Evolutionary conservation across 202 grass and related monocot genomes (phyloP), one percentile per base, ranked within the genome.

Genomic region (Zizania palustris): DNA sequence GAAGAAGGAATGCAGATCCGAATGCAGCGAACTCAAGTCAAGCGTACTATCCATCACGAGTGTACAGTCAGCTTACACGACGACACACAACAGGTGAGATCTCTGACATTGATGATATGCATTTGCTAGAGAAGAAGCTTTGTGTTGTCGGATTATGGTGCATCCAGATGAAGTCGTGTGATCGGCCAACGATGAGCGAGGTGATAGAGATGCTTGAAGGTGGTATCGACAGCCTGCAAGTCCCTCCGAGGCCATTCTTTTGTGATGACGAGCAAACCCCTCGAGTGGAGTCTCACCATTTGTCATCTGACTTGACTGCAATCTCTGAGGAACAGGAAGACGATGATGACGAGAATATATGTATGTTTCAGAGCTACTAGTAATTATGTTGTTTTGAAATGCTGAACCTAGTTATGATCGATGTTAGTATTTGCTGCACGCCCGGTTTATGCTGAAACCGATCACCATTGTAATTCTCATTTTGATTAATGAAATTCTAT

Each of bases 151-250:
- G 83, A 50, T 15, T 85, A 5, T 85, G 83, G 83, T 85, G 83
- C 46, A 85, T 85, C 46, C 75, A 85, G 39, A 74, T 85, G 75
- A 85, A 38, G 21, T 64, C 74, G 0, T 64, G 12, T 40, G 75
- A 79, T 42, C 73, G 73, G 7, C 82, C 82, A 2, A 48, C 65
- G 5, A 84, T 84, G 82, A 46, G 51, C 39, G 21, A 77, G 14
- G 75, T 85, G n/a, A 57, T 85, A 44, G 82, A 85, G 76, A 80
- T 86, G 83, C 70, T 86, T 0, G 84, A 86, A 67, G 42, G 9
- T 68, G 71, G 18, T 15, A 46, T 0, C 1, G 33, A 37, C 3
- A 43, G 20, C 5, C 18, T 86, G 37, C 70, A 65, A 0, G 76
- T 86, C 43, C 77, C 84, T 13, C 62, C 76, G 2, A 81, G 72